Base-by-base conservation (phyloP, 2,329 filamentous ascomycete species). In the Byssoonygena ceratinophila region DNA sequence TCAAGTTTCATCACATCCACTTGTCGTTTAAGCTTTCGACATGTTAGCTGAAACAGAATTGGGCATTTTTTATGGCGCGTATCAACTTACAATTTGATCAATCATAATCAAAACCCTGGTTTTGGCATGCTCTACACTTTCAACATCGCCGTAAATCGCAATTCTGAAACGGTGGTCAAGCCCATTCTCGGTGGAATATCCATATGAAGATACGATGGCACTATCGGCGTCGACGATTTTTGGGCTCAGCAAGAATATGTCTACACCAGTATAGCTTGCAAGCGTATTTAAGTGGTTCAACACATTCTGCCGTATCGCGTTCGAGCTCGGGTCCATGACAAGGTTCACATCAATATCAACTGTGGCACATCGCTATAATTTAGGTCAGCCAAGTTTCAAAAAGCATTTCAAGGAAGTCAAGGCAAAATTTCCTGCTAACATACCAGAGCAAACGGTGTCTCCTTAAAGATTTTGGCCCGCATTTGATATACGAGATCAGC, bases 51-150 rank as follows among this genome's bases (percentile, higher is more conserved):
- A 39, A 7, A 11, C 25, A 2, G 14, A 16, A 12, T 4, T 29
- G 16, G 11, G 23, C n/a, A 23, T 40, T 25, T 31, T 23, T n/a
- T 40, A 41, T 2, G 27, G 31, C 16, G 7, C 12, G 50, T 57
- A 61, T 62, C 57, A 59, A 55, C 77, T 63, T 78, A 92, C 87
- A 73, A 94, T 81, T 70, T 89, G 87, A 68, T 98, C 92, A 66
- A 98, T 97, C 77, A 96, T 92, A 68, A 97, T 94, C 67, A 98
- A 74, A 37, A 96, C 83, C 59, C 92, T 82, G 16, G 91, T 95
- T 77, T 98, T 98, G 52, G 92, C 92, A 70, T 97, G 91, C 70
- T 98, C 92, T 25, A 88, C 85, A 59, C 89, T 95, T 72, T 97
- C 82, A 70, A 92, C 84, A 66, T 98, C 92, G 51, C 92, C 91